These are phyloP conservation scores for Beauveria caledonica DNA, from an alignment of 2,329 filamentous ascomycete species.

Conservation along the genomic window DNA sequence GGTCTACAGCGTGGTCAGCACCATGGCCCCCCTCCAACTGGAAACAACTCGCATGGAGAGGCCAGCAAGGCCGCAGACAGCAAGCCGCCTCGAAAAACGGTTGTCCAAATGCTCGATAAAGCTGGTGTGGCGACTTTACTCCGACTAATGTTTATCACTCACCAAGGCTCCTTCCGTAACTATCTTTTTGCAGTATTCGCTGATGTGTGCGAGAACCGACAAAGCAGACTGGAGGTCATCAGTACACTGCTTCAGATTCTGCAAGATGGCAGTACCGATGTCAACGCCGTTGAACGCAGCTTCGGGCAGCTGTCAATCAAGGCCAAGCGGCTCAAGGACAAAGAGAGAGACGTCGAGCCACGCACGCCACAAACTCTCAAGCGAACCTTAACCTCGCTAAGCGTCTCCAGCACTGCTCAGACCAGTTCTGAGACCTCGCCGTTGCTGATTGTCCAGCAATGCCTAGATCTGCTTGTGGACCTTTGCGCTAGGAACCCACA, in stretches of 20 bases:
- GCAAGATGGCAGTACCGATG: slow-evolving; percentile 89
- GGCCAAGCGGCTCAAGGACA: slow-evolving; percentile 69
- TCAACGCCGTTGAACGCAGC: slow-evolving; percentile 88
- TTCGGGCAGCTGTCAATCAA: slow-evolving; percentile 88
- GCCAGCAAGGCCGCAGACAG: slow-evolving; percentile 39
- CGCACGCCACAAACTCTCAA: slow-evolving; percentile 80
- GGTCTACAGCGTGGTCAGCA: slow-evolving; percentile 22
- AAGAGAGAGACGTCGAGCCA: slow-evolving; percentile 47
- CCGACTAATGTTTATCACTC: slow-evolving; percentile 95
- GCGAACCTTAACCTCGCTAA: slow-evolving; percentile 58
- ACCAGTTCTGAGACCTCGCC: slow-evolving; percentile 85
- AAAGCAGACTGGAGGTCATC: slow-evolving; percentile 88
- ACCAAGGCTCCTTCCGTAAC: slow-evolving; percentile 76
- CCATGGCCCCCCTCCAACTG: slow-evolving; percentile 22
- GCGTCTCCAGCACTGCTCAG: slow-evolving; percentile 33
- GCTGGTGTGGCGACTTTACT: slow-evolving; percentile 90
- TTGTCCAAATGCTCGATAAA: slow-evolving; percentile 96
- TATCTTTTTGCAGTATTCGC: slow-evolving; percentile 82
- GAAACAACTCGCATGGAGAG: slow-evolving; percentile 11
- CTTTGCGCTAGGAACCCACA: slow-evolving; percentile 79
- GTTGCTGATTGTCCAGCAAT: slow-evolving; percentile 91
- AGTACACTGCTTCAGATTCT: slow-evolving; percentile 87
- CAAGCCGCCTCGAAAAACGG: slow-evolving; percentile 68
- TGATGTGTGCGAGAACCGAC: slow-evolving; percentile 92
- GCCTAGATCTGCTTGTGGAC: slow-evolving; percentile 75